Evolutionary conservation across 208 protist species (phyloP).

Genomic region (Trichomonas tenax): DNA sequence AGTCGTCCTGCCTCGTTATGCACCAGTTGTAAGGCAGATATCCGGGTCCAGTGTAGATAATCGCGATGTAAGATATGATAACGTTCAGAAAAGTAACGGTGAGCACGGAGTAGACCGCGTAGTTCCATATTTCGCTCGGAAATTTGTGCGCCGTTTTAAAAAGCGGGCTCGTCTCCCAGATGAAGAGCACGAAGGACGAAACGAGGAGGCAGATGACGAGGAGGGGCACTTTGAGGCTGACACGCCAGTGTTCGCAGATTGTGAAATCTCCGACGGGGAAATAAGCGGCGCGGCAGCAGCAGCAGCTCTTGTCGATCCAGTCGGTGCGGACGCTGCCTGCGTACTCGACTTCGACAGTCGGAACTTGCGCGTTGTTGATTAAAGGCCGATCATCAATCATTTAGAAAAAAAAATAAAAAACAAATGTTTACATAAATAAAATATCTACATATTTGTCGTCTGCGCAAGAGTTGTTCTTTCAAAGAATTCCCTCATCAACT

Average conservation of each 20-base stretch:
- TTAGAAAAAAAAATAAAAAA: no score
- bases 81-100: neutral
- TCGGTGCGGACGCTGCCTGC: neutral
- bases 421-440: no score
- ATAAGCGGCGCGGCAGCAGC: neutral
- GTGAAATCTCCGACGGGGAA: neutral
- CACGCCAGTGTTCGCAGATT: neutral
- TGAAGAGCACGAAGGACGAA: neutral
- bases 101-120: neutral
- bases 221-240: neutral
- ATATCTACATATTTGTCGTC: no score
- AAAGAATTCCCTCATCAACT: neutral
- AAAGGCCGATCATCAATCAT: neutral
- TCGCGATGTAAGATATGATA: neutral
- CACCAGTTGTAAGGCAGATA: neutral
- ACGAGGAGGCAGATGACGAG: neutral
- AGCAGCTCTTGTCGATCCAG: neutral
- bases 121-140: neutral
- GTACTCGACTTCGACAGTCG: neutral
- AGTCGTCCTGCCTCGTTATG: neutral
- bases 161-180: neutral
- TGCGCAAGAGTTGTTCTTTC: neutral
- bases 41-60: neutral
- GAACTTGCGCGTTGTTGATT: neutral
- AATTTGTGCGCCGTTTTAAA: neutral